Evolutionary conservation across 345 rosid genomes (phyloP).

Genomic region (Ailanthus altissimus): DNA sequence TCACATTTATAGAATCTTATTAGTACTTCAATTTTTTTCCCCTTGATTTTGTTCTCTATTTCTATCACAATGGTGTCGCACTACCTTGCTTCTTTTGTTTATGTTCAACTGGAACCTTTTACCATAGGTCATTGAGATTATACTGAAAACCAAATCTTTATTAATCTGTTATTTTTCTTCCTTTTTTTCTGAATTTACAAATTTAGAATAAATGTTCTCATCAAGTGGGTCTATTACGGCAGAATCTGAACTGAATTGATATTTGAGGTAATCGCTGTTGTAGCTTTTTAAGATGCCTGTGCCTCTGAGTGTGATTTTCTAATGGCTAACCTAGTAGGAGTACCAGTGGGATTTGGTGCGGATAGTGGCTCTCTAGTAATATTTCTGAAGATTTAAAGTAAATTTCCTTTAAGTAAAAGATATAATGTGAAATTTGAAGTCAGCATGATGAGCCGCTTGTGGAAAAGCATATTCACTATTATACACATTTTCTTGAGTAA

Average conservation of each 20-base stretch:
- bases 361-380: neutral
- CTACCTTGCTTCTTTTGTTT: slow-evolving; percentile 2
- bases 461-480: neutral
- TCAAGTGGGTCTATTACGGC: neutral
- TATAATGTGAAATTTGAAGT: neutral
- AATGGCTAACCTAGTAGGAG: neutral
- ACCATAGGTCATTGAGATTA: neutral
- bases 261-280: neutral
- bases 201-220: too few relatives aligned
- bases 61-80: neutral
- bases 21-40: neutral
- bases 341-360: neutral
- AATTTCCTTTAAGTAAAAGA: neutral
- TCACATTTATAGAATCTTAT: slow-evolving; percentile 1
- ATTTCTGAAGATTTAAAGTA: neutral
- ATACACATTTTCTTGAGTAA: neutral
- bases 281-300: neutral
- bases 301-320: neutral
- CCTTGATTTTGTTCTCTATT: neutral
- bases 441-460: neutral
- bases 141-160: neutral
- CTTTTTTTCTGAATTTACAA: neutral
- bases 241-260: neutral
- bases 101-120: neutral
- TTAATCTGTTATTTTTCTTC: neutral